These are phyloP conservation scores for Clavispora vitiphila DNA, from an alignment of 805 yeast species.

Conservation along the genomic window DNA sequence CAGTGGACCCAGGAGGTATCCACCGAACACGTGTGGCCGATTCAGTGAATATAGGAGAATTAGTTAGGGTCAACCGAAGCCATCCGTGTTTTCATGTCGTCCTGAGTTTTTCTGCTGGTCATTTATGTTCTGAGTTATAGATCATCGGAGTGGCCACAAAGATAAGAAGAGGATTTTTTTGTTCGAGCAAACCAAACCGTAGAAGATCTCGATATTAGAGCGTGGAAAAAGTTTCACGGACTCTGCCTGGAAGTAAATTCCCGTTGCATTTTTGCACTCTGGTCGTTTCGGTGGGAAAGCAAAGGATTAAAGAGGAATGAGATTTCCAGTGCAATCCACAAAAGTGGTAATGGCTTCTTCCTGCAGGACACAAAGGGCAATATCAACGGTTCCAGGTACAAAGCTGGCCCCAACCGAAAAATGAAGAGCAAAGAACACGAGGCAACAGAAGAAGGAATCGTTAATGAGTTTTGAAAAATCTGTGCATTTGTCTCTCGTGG, in stretches of 20 bases:
- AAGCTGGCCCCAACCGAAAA: too few species aligned
- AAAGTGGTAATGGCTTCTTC: background rate
- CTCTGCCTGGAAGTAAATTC: background rate
- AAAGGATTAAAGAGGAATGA: background rate
- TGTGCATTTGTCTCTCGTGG: too few species aligned
- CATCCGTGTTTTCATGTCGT: too few species aligned
- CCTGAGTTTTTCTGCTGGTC: background rate
- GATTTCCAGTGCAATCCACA: background rate
- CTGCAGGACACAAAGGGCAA: background rate
- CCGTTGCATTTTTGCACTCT: background rate
- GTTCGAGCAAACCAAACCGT: too few species aligned
- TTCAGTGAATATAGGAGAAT: too few species aligned
- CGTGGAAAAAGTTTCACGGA: background rate
- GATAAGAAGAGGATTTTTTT: background rate
- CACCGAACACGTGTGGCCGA: too few species aligned
- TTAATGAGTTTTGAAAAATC: too few species aligned
- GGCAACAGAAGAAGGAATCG: too few species aligned
- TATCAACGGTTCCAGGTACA: too few species aligned
- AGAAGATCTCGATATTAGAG: background rate
- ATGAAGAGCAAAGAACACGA: too few species aligned
- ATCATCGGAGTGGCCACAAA: background rate
- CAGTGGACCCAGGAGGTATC: too few species aligned
- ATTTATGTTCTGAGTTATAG: background rate
- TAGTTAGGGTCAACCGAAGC: background rate
- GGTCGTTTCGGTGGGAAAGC: background rate